Conservation (phyloP, 2,329 filamentous ascomycete species). For the Hypoxylon sp. region DNA sequence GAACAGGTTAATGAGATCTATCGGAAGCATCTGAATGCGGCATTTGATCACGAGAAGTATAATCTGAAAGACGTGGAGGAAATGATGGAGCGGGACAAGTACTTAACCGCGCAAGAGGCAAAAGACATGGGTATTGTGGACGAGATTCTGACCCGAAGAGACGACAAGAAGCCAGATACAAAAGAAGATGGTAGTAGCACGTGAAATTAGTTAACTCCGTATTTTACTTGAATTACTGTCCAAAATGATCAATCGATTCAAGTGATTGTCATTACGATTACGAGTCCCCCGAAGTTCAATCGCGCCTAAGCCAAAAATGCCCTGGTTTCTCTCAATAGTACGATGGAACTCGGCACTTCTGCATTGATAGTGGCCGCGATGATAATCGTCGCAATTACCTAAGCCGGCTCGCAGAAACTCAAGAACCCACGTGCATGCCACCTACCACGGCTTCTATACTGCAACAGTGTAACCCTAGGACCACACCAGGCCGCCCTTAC, state of each 20-base stretch:
- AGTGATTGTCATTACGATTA: conserved; percentile 5
- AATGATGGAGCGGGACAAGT: conserved; percentile 97
- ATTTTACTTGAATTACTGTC: background rate
- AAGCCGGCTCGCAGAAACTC: conserved; percentile 28
- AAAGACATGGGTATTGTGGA: conserved; percentile 93
- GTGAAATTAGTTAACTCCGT: conserved; percentile 1
- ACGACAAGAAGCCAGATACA: conserved; percentile 55
- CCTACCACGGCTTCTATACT: conserved; percentile 1
- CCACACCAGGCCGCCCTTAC: background rate
- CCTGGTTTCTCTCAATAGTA: conserved; percentile 13
- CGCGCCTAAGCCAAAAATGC: conserved; percentile 9
- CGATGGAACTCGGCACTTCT: conserved; percentile 29
- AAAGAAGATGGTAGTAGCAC: conserved; percentile 26
- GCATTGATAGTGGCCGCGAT: conserved; percentile 10
- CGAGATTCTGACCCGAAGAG: conserved; percentile 81
- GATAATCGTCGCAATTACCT: conserved; percentile 28
- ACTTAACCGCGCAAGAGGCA: conserved; percentile 90
- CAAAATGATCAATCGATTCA: conserved; percentile 3
- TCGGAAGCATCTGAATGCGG: conserved; percentile 84
- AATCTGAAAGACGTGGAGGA: conserved; percentile 87
- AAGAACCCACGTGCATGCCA: conserved; percentile 16
- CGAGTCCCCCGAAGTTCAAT: conserved; percentile 9
- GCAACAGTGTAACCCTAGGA: conserved; percentile 2
- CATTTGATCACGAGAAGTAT: conserved; percentile 81
- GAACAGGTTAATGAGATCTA: conserved; percentile 93